Evolutionary conservation across 768 basidiomycete genomes (phyloP), one percentile per base, ranked within the genome.

Genomic region (Calocybe gangraenosa): DNA sequence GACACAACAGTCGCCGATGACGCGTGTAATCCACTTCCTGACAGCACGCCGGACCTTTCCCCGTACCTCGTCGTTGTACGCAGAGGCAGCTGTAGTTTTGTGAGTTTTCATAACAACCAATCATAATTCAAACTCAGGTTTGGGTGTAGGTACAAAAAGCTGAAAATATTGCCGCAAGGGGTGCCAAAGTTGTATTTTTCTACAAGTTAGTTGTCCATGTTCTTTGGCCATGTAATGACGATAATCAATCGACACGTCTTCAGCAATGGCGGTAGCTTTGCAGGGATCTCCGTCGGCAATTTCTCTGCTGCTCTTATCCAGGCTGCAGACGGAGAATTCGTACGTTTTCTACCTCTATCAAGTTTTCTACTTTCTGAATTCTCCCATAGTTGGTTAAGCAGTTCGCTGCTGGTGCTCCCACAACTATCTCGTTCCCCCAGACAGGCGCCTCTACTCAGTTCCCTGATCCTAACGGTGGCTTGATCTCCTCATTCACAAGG

Each of bases 11-110:
- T 77, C 23, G 62, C 61, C 1, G 69, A 78, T 53, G 81, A 83
- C 50, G 82, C 79, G 0, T 89, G 85, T 62, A 58, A 70, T 39
- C 67, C 78, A 2, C 65, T 83, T 0, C 76, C 82, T 3, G 71
- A 67, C 42, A 60, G 54, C 28, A 76, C 75, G 0, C 76, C 78
- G 3, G 75, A 85, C 58, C 67, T 87, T 2, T 71, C 73, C 2
- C 57, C 59, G 11, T 77, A 71, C 44, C 56, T 85, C 13, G 73
- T 78, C 9, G 57, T 88, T 20, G 67, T 85, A 33, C 73, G 78
- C 19, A 67, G 80, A 22, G 84, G 83, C 1, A 71, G 67, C 3
- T 85, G 84, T 57, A 62, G 74, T 1, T 76, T 81, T 40, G 74
- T 79, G 39, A 54, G 70, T 18, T 9, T 15, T 23, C 6, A 21